Evolutionary conservation across 1,139 yeast genomes (phyloP).

Genomic region (Hyphopichia wangnamkhiaoensis): DNA sequence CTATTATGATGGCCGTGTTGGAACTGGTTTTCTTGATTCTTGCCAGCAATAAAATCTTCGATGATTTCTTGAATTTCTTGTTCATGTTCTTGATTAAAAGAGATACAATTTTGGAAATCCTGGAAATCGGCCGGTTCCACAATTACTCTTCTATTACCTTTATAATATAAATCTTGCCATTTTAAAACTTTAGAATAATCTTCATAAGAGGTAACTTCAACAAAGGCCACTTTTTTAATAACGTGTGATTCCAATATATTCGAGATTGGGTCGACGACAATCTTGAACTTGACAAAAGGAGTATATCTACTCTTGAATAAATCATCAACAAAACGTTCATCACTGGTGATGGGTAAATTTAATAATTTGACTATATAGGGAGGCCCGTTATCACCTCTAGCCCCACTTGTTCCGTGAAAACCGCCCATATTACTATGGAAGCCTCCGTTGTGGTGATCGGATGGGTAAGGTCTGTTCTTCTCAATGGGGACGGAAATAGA

Average conservation of each 20-base stretch:
- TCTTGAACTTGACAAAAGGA: slow-evolving; percentile 39
- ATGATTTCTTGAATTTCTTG: slow-evolving; percentile 32
- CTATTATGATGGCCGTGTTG: slow-evolving; percentile 12
- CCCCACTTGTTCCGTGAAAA: slow-evolving; percentile 5
- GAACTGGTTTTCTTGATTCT: slow-evolving; percentile 19
- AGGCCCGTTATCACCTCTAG: slow-evolving; percentile 37
- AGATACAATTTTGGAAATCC: slow-evolving; percentile 49
- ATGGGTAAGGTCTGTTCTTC: slow-evolving; percentile 20
- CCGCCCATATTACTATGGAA: slow-evolving; percentile 6
- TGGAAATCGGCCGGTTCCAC: slow-evolving; percentile 49
- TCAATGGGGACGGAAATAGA: slow-evolving; percentile 62
- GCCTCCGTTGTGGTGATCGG: slow-evolving; percentile 10
- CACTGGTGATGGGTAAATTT: slow-evolving; percentile 46
- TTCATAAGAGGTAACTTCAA: slow-evolving; percentile 48
- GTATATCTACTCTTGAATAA: slow-evolving; percentile 46
- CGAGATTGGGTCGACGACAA: slow-evolving; percentile 44
- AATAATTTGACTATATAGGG: slow-evolving; percentile 60
- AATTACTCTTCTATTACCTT: slow-evolving; percentile 40
- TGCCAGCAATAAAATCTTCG: slow-evolving; percentile 28
- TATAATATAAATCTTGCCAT: slow-evolving; percentile 47
- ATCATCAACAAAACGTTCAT: slow-evolving; percentile 43
- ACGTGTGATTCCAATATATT: slow-evolving; percentile 41
- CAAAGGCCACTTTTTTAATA: slow-evolving; percentile 59
- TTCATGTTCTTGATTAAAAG: slow-evolving; percentile 39
- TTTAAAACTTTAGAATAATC: slow-evolving; percentile 49